A percentile compares a stretch with the other conserved stretches of the same genome.
Evolutionary conservation across 768 basidiomycete genomes (phyloP).

Genomic region (Collybia sordida): DNA sequence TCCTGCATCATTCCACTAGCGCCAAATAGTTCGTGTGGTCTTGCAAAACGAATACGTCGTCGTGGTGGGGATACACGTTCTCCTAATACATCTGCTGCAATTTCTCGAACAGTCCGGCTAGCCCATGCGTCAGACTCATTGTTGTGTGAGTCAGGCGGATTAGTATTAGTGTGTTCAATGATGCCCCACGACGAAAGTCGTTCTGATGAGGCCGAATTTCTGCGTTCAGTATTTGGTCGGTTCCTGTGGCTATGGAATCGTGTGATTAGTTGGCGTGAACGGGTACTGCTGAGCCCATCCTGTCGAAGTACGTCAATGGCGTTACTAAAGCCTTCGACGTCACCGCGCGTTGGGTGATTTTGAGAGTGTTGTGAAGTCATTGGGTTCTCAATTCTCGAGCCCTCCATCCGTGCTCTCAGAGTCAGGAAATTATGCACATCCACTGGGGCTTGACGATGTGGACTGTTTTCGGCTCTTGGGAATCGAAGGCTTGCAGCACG

Average conservation of each 20-base stretch:
- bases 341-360: constrained; percentile 10
- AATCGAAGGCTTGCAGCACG: too few species aligned
- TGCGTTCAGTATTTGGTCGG: constrained; percentile 2
- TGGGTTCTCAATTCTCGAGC: constrained; percentile 21
- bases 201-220: neutral
- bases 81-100: too few species aligned
- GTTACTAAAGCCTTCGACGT: constrained; percentile 24
- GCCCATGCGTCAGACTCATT: too few species aligned
- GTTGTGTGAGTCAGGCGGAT: too few species aligned
- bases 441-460: constrained; percentile 7
- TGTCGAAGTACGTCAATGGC: constrained; percentile 31
- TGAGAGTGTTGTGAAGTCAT: constrained; percentile 1
- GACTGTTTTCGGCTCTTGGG: neutral
- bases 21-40: constrained; percentile 11
- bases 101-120: too few species aligned
- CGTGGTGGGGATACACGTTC: too few species aligned
- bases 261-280: constrained; percentile 29
- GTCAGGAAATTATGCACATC: constrained; percentile 24
- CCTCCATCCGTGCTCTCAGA: constrained; percentile 24
- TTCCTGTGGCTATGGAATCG: constrained; percentile 24
- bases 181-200: constrained; percentile 9
- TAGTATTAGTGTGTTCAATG: too few species aligned
- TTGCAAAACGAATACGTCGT: too few species aligned
- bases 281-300: constrained; percentile 23
- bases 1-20: constrained; percentile 7